Evolutionary conservation across 2,329 filamentous ascomycete species (phyloP), one percentile per base, ranked within the genome.

Genomic region (Xylariaceae sp.): DNA sequence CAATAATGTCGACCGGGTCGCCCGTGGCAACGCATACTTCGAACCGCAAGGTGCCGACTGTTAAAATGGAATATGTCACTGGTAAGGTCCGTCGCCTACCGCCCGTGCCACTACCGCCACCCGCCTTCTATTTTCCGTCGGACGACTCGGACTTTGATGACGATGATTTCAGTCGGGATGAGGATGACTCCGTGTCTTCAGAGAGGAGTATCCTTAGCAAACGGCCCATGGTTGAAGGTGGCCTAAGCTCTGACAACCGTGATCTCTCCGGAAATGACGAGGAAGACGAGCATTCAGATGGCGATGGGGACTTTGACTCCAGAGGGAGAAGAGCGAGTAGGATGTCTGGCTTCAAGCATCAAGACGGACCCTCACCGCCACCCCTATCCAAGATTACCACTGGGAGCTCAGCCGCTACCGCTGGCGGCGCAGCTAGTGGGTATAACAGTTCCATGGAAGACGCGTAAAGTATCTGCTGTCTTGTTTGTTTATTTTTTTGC

Each of bases 341-440:
- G 78, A 92, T 70, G 78, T 94, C 65, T 80, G 55, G 44, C 4
- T 37, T 51, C 4, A 85, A 91, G 79, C 74, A 87, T 29, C 87
- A 87, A 51, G 90, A 93, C 67, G 79, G 82, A 53, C 87, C 91
- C 21, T 90, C 93, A 71, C 78, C 94, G 24, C 88, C 89, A 6
- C 89, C 82, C 61, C 79, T 94, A 61, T 90, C 95, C 67, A 94
- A 90, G 37, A 90, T 88, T 83, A 91, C 94, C 76, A 96, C 95
- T 61, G 91, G 91, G 61, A 96, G 96, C 78, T 90, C 91, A 2
- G 71, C 88, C 23, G 86, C 88, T 19, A 90, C 92, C 68, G 87
- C 89, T 19, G 85, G 84, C 67, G 87, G 85, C 33, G 89, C 92
- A 74, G 84, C 85, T 9, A 79, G 81, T 36, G 92, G 91, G 65